A percentile compares a stretch with the other conserved stretches of the same genome.
phyloP scores from a whole-genome alignment of 176 grass and related monocot genomes.

The Musa schizocarpa region DNA sequence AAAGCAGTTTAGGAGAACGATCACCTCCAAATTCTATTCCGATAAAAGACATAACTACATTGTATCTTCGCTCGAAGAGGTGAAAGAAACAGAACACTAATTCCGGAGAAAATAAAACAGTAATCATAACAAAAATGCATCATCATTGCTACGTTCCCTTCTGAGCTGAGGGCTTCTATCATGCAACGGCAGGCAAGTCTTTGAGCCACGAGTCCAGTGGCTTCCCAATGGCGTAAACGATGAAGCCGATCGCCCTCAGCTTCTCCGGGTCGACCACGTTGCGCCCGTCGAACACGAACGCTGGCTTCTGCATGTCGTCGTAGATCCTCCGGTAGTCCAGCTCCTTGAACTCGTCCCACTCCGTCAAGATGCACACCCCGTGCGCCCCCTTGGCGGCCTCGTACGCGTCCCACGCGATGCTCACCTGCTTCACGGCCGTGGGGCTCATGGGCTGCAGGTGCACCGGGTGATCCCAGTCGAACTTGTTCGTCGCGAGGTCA shows the following conservation, averaged over 20 bases:
- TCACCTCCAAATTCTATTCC: too few relatives aligned
- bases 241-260: slow-evolving; percentile 37
- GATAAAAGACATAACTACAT: too few relatives aligned
- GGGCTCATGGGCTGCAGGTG: slow-evolving; percentile 50
- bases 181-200: slow-evolving; percentile 46
- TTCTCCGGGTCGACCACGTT: slow-evolving; percentile 32
- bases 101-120: too few relatives aligned
- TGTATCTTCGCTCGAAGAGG: too few relatives aligned
- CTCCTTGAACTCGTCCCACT: slow-evolving; percentile 48
- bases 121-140: too few relatives aligned
- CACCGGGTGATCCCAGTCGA: slow-evolving; percentile 24
- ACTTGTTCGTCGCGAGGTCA: too few relatives aligned
- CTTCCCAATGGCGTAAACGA: slow-evolving; percentile 47
- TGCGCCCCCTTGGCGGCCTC: too few relatives aligned
- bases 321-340: slow-evolving; percentile 45
- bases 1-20: too few relatives aligned
- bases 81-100: too few relatives aligned
- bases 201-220: slow-evolving; percentile 47
- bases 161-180: not conserved
- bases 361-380: slow-evolving; percentile 40
- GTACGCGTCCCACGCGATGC: slow-evolving; percentile 23
- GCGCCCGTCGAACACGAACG: slow-evolving; percentile 41
- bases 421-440: slow-evolving; percentile 32
- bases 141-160: too few relatives aligned
- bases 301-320: slow-evolving; percentile 46